Conservation (phyloP, 441 rosid genomes). For the Isatis lusitanica region DNA sequence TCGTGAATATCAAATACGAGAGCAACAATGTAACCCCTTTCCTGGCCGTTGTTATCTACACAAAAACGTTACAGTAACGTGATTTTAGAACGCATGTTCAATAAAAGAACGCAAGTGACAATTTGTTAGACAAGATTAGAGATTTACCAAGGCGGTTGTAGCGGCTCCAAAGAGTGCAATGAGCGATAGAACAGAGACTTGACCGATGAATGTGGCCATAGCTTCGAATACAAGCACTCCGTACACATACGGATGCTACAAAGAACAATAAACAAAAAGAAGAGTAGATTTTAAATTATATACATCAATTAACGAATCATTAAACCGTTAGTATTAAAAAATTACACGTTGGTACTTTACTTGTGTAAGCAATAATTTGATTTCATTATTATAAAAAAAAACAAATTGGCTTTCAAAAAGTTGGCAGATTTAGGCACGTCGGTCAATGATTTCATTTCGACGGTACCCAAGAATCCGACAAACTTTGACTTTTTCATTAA, state of each 20-base stretch:
- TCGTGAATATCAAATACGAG: constrained; percentile 82
- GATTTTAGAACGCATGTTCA: not conserved
- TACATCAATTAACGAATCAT: constrained; percentile 2
- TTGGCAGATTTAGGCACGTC: constrained; percentile 38
- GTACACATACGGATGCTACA: constrained; percentile 83
- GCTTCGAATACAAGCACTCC: constrained; percentile 84
- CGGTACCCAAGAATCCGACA: constrained; percentile 21
- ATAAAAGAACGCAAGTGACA: not conserved
- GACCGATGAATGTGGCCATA: constrained; percentile 88
- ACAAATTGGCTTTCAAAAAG: constrained; percentile 4
- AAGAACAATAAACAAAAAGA: not conserved
- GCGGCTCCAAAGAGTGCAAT: constrained; percentile 93
- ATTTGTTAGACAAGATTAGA: not conserved
- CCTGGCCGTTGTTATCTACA: constrained; percentile 88
- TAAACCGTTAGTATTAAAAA: not conserved
- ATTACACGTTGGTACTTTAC: constrained; percentile 23
- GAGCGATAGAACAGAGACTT: constrained; percentile 85
- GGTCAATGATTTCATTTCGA: constrained; percentile 25
- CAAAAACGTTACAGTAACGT: not conserved
- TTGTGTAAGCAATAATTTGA: not conserved
- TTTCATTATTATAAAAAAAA: not conserved
- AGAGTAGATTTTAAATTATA: not conserved
- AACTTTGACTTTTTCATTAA: constrained; percentile 9
- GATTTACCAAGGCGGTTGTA: constrained; percentile 77
- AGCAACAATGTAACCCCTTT: constrained; percentile 78